These are phyloP conservation scores for Hippophae tibetana DNA, from an alignment of 306 rosid genomes.

Conservation along the genomic window DNA sequence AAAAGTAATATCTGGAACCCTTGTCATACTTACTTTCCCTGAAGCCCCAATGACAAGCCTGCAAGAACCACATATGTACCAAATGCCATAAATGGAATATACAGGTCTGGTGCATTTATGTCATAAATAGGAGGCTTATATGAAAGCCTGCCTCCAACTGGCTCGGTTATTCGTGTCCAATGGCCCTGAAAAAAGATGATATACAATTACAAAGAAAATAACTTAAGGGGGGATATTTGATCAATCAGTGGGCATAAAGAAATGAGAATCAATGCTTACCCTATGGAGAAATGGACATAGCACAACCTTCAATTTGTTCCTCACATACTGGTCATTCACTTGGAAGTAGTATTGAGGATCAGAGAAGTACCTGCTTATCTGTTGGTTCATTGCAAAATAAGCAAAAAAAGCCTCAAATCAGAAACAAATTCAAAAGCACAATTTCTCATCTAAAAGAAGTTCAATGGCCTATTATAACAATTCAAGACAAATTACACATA, in stretches of 20 bases:
- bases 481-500: not conserved
- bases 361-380: slow-evolving; percentile 86
- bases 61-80: slow-evolving; percentile 92
- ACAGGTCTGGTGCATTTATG: slow-evolving; percentile 92
- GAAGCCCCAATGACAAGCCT: slow-evolving; percentile 90
- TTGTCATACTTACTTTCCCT: slow-evolving; percentile 57
- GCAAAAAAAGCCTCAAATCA: not conserved
- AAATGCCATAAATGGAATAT: slow-evolving; percentile 93
- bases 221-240: not conserved
- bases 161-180: slow-evolving; percentile 95
- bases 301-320: slow-evolving; percentile 95
- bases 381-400: slow-evolving; percentile 22
- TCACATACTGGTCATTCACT: slow-evolving; percentile 89
- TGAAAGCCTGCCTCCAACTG: slow-evolving; percentile 92
- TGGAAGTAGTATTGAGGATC: slow-evolving; percentile 97
- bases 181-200: slow-evolving; percentile 58
- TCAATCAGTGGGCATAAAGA: slow-evolving; percentile 1
- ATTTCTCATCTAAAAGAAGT: not conserved
- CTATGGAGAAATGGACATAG: slow-evolving; percentile 89
- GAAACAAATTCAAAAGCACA: not conserved
- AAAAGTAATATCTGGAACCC: slow-evolving; percentile 2
- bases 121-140: slow-evolving; percentile 93
- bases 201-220: not conserved
- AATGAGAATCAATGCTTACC: slow-evolving; percentile 37
- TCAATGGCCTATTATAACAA: not conserved